phyloP scores from a whole-genome alignment of 192 early-diverging fungal genomes.

The Entophlyctis luteolus region DNA sequence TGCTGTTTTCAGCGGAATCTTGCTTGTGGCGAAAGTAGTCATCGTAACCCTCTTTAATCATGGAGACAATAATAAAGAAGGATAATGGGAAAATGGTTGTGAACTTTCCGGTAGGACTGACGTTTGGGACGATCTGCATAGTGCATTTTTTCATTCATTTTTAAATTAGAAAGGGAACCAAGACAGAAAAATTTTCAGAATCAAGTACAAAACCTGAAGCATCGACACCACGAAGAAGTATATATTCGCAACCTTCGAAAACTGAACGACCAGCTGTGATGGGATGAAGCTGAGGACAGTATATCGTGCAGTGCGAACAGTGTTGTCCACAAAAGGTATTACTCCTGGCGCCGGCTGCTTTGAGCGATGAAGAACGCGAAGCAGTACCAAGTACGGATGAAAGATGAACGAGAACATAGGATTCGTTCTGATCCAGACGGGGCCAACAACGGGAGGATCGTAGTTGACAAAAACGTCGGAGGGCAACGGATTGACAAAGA shows the following conservation, averaged over 20 bases:
- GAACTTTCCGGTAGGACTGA: conserved; percentile 74
- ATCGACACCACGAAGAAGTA: conserved; percentile 81
- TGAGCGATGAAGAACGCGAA: not conserved
- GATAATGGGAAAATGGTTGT: conserved; percentile 72
- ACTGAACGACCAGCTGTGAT: conserved; percentile 61
- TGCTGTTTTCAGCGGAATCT: conserved; percentile 33
- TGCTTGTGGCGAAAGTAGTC: conserved; percentile 34
- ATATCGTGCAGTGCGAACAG: conserved; percentile 62
- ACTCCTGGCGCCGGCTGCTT: not conserved
- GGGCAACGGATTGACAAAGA: conserved; percentile 10
- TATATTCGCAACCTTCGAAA: conserved; percentile 66
- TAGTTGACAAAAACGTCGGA: conserved; percentile 11
- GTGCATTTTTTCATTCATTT: not conserved
- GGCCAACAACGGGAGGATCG: conserved; percentile 2
- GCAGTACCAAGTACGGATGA: conserved; percentile 7
- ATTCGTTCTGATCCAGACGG: conserved; percentile 21
- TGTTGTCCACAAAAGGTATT: conserved; percentile 45
- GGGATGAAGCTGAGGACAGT: conserved; percentile 57
- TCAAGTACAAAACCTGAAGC: conserved; percentile 62
- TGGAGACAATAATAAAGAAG: conserved; percentile 72
- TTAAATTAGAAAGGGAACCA: not conserved
- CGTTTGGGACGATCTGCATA: conserved; percentile 49
- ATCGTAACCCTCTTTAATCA: conserved; percentile 56
- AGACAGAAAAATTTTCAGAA: not conserved
- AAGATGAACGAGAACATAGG: conserved; percentile 2